Evolutionary conservation across 768 basidiomycete genomes (phyloP), one percentile per base, ranked within the genome.

Genomic region (Leccinum barrowsii): DNA sequence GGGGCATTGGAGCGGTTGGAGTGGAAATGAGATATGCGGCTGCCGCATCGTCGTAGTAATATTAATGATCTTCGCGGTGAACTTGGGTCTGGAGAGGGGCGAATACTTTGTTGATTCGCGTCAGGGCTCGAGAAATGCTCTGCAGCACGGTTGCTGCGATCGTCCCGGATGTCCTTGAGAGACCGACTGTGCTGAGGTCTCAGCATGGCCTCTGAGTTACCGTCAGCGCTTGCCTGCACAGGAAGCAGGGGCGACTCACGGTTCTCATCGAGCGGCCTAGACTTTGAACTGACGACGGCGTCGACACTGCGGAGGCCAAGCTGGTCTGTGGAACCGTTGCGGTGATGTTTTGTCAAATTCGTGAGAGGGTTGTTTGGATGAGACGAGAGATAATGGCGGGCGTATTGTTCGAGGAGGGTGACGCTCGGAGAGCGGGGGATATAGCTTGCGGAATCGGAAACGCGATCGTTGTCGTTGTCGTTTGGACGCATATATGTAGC

Each of bases 361-460:
- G 68, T 69, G 22, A 72, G 59, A 28, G 72, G 71, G 15, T 63
- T 61, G 55, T 66, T 68, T 49, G 68, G 60, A 40, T 67, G 71
- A 50, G 76, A 72, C 15, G 66, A 15, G 35, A 65, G 60, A 56
- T 74, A 76, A 32, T 67, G 67, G 28, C 66, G 72, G 5, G 70
- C 11, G 28, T 75, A 72, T 35, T 74, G 67, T 2, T 84, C 83
- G 2, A 86, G 86, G 15, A 89, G 75, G n/a, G 74, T 77, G 12
- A 78, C 78, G 32, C 82, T 80, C 1, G 87, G 86, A 3, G 88
- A 90, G 22, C 86, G 81, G 5, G 88, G 88, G 1, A 87, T 90
- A 62, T 80, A 86, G 6, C 82, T 22, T 22, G 22, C 22, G 21
- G 80, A 82, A 44, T 85, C 82, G 34, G 82, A 78, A 17, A 77